Percentiles rank a stretch among this genome's conserved stretches.
These are phyloP conservation scores for Cercospora beticola DNA, from an alignment of 2,329 filamentous ascomycete species.

Conservation along the genomic window DNA sequence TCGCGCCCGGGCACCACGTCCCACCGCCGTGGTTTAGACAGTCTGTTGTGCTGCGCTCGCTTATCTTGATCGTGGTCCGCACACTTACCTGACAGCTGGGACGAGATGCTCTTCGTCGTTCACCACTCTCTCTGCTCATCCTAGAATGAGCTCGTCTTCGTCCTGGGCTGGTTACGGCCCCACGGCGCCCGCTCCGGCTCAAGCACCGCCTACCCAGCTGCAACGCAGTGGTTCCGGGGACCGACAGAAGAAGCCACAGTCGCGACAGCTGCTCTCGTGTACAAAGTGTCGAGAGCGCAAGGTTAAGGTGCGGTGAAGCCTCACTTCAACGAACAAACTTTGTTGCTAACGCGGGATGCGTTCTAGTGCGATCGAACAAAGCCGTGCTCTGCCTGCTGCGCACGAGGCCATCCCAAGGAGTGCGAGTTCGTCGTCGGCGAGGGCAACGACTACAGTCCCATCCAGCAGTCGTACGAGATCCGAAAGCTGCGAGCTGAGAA, in stretches of 20 bases:
- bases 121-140: conserved; percentile 14
- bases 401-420: conserved; percentile 48
- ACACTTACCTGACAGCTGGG: conserved; percentile 22
- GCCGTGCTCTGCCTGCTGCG: conserved; percentile 51
- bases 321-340: conserved; percentile 4
- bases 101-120: conserved; percentile 16
- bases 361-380: conserved; percentile 50
- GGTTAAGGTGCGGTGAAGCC: conserved; percentile 43
- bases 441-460: conserved; percentile 48
- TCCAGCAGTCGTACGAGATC: conserved; percentile 51
- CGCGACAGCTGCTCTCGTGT: conserved; percentile 49
- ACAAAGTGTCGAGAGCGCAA: conserved; percentile 52
- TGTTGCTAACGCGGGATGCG: conserved; percentile 16
- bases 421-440: conserved; percentile 49
- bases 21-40: conserved; percentile 29
- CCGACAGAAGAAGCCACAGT: conserved; percentile 43
- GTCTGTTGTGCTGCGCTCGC: conserved; percentile 34
- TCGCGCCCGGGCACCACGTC: conserved; percentile 26
- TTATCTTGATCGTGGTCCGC: conserved; percentile 32
- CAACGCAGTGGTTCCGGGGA: conserved; percentile 30
- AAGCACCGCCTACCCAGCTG: conserved; percentile 24
- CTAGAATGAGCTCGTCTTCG: conserved; percentile 30
- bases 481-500: conserved; percentile 49
- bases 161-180: conserved; percentile 34
- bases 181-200: conserved; percentile 25